A percentile compares a stretch with the other conserved stretches of the same genome.
These are phyloP conservation scores for Aspergillus sp. DNA, from an alignment of 2,329 filamentous ascomycete species.

Conservation along the genomic window DNA sequence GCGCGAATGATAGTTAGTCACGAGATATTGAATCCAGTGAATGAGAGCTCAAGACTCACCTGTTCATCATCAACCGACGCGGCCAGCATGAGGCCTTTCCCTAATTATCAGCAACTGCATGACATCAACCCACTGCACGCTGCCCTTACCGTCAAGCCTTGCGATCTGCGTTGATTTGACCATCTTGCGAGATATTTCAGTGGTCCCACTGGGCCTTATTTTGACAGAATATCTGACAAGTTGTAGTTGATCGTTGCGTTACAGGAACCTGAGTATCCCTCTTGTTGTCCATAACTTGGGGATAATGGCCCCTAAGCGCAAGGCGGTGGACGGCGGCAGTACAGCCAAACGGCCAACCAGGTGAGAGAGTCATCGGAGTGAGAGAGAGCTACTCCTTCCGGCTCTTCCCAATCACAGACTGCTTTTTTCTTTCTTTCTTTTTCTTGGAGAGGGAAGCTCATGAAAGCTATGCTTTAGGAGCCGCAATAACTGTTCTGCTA, in stretches of 20 bases:
- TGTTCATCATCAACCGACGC: constrained; percentile 91
- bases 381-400: not conserved
- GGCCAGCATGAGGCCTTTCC: constrained; percentile 81
- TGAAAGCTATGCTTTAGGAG: constrained; percentile 18
- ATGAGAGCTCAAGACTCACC: constrained; percentile 38
- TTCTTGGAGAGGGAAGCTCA: constrained; percentile 1
- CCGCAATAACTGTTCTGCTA: constrained; percentile 11
- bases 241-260: constrained; percentile 1
- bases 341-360: constrained; percentile 11
- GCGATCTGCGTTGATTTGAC: constrained; percentile 92
- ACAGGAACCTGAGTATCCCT: constrained; percentile 4
- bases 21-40: not conserved
- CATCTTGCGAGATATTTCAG: constrained; percentile 48
- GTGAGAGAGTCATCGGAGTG: constrained; percentile 6
- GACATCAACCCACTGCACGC: constrained; percentile 1
- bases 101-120: constrained; percentile 18
- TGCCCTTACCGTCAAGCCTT: constrained; percentile 72
- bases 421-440: not conserved
- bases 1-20: not conserved
- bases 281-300: constrained; percentile 20
- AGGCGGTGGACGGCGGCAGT: constrained; percentile 33
- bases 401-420: not conserved
- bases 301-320: constrained; percentile 28
- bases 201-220: not conserved
- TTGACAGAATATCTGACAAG: not conserved